These are phyloP conservation scores for Panaeolus cyanescens DNA, from an alignment of 768 basidiomycete genomes.

Conservation along the genomic window DNA sequence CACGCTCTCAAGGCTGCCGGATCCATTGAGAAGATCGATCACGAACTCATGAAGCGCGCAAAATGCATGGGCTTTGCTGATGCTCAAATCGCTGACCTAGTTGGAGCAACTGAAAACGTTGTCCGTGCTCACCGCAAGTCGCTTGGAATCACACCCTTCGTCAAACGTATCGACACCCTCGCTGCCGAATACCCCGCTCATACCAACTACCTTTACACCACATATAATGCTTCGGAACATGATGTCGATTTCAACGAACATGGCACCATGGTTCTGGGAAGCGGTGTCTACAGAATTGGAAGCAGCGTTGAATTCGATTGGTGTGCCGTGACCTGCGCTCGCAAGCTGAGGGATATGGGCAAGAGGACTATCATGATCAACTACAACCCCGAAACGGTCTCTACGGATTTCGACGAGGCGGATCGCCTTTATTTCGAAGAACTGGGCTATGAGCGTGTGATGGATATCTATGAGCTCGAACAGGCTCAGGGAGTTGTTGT, in stretches of 20 bases:
- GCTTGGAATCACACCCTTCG: constrained; percentile 89
- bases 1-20: constrained; percentile 70
- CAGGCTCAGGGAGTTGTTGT: constrained; percentile 92
- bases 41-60: constrained; percentile 80
- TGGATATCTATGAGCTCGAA: constrained; percentile 99
- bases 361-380: constrained; percentile 98
- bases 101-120: constrained; percentile 69
- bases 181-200: constrained; percentile 98
- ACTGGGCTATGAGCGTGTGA: constrained; percentile 95
- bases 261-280: constrained; percentile 99
- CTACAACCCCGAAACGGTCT: constrained; percentile 99
- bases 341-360: constrained; percentile 90
- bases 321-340: constrained; percentile 99
- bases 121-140: constrained; percentile 89
- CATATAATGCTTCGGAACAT: constrained; percentile 95
- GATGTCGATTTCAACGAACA: constrained; percentile 95
- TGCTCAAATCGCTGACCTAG: constrained; percentile 83
- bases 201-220: constrained; percentile 99
- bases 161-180: constrained; percentile 98
- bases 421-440: constrained; percentile 99
- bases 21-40: constrained; percentile 67
- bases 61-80: constrained; percentile 98
- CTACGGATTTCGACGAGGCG: constrained; percentile 99
- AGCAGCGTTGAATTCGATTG: constrained; percentile 99
- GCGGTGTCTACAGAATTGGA: constrained; percentile 97